phyloP scores from a whole-genome alignment of 2,329 filamentous ascomycete genomes.

The Pseudonectria foliicola region DNA sequence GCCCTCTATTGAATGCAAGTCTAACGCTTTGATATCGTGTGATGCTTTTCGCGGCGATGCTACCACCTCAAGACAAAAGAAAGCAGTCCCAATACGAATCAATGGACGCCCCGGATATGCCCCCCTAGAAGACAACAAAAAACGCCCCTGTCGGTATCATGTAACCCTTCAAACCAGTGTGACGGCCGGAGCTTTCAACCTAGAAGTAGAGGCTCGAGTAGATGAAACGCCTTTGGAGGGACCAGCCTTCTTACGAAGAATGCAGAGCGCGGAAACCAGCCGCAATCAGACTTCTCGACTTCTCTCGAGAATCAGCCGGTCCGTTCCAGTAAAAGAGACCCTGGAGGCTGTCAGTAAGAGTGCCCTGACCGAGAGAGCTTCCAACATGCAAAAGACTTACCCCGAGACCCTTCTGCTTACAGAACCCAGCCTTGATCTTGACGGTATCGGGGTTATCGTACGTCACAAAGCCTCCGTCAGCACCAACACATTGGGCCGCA shows the following conservation, averaged over 20 bases:
- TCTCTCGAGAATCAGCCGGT: slow-evolving; percentile 58
- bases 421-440: slow-evolving; percentile 66
- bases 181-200: too few relatives aligned
- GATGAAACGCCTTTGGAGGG: too few relatives aligned
- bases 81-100: too few relatives aligned
- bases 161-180: too few relatives aligned
- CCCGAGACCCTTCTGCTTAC: slow-evolving; percentile 62
- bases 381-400: slow-evolving; percentile 29
- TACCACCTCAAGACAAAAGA: too few relatives aligned
- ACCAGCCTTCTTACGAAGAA: slow-evolving; percentile 19
- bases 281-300: slow-evolving; percentile 50
- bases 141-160: too few relatives aligned
- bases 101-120: too few relatives aligned
- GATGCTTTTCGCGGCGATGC: too few relatives aligned
- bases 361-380: slow-evolving; percentile 5
- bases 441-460: slow-evolving; percentile 77
- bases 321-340: slow-evolving; percentile 79
- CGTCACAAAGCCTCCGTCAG: slow-evolving; percentile 68
- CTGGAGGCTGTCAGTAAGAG: slow-evolving; percentile 29
- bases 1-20: too few relatives aligned
- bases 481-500: slow-evolving; percentile 65
- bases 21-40: too few relatives aligned
- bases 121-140: too few relatives aligned
- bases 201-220: too few relatives aligned
- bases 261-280: slow-evolving; percentile 54